Conservation (phyloP, 257 asterid species). For the Euphrasia confusa region DNA sequence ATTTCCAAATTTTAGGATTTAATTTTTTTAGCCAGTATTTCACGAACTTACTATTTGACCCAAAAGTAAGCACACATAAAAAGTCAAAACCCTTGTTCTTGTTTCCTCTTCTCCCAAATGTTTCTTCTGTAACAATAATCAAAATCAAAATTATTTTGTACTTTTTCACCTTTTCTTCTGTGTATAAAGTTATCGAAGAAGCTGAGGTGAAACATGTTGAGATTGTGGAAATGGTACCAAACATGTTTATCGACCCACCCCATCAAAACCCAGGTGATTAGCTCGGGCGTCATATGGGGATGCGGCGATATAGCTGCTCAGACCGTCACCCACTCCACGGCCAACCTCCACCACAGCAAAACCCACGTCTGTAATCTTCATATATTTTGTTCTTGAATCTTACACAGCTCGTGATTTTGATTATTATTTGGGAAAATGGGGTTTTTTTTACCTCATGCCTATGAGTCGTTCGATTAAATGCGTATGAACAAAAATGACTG, state of each 20-base stretch:
- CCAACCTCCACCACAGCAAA: slow-evolving; percentile 33
- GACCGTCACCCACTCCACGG: slow-evolving; percentile 59
- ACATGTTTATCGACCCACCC: slow-evolving; percentile 69
- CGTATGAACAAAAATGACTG: neutral
- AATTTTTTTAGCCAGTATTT: too few species aligned
- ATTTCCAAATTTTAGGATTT: too few species aligned
- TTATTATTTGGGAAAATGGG: slow-evolving; percentile 10
- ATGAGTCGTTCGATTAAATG: slow-evolving; percentile 14
- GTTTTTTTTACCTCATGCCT: neutral
- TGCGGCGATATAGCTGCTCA: slow-evolving; percentile 76
- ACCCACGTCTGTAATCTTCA: slow-evolving; percentile 32
- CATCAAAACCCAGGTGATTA: slow-evolving; percentile 75
- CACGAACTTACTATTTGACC: neutral
- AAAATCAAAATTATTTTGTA: too few species aligned
- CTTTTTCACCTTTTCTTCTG: too few species aligned
- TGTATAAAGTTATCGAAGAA: too few species aligned
- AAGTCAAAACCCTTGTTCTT: neutral
- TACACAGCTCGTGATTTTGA: neutral
- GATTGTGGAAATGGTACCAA: slow-evolving; percentile 79
- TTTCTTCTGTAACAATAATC: neutral
- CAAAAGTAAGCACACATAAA: neutral
- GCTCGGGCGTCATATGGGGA: slow-evolving; percentile 86
- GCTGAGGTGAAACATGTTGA: slow-evolving; percentile 37
- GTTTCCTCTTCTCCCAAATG: neutral
- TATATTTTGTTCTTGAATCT: neutral